A percentile compares a stretch with the other conserved stretches of the same genome.
phyloP scores from a whole-genome alignment of 352 stramenopile genomes.

The Phytophthora fragariaefolia region DNA sequence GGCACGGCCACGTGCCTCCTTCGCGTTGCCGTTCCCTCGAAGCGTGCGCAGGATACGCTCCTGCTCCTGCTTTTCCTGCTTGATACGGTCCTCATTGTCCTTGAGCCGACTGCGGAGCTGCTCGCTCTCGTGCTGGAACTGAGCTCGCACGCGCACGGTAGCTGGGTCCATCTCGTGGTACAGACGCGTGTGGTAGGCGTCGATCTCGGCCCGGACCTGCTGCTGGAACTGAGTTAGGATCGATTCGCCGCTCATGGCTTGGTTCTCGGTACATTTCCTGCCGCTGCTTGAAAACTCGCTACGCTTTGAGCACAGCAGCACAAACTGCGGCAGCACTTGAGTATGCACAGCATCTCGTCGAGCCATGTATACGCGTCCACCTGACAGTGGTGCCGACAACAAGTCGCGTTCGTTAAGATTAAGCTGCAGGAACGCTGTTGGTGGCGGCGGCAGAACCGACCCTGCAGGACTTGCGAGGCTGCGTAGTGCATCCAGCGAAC shows the following conservation, averaged over 20 bases:
- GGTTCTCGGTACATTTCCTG: not conserved
- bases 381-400: conserved; percentile 15
- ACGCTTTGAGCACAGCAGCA: conserved; percentile 44
- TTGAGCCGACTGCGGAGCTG: conserved; percentile 31
- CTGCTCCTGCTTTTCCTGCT: conserved; percentile 42
- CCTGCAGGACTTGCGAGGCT: conserved; percentile 31
- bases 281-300: not conserved
- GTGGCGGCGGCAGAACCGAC: conserved; percentile 33
- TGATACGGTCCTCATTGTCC: conserved; percentile 33
- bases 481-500: conserved; percentile 36
- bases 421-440: conserved; percentile 45
- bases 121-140: conserved; percentile 37
- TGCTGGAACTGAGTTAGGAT: conserved; percentile 34
- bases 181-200: conserved; percentile 41
- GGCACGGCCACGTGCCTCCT: not conserved
- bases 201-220: conserved; percentile 36
- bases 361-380: conserved; percentile 46
- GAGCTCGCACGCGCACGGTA: conserved; percentile 31
- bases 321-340: conserved; percentile 44
- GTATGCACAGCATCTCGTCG: conserved; percentile 22
- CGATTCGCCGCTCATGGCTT: conserved; percentile 14
- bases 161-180: conserved; percentile 45
- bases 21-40: conserved; percentile 5
- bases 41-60: conserved; percentile 39
- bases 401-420: conserved; percentile 24